Percentiles rank a stretch among this genome's conserved stretches.
Conservation (phyloP, 306 rosid species). For the Vigna unguiculata region DNA sequence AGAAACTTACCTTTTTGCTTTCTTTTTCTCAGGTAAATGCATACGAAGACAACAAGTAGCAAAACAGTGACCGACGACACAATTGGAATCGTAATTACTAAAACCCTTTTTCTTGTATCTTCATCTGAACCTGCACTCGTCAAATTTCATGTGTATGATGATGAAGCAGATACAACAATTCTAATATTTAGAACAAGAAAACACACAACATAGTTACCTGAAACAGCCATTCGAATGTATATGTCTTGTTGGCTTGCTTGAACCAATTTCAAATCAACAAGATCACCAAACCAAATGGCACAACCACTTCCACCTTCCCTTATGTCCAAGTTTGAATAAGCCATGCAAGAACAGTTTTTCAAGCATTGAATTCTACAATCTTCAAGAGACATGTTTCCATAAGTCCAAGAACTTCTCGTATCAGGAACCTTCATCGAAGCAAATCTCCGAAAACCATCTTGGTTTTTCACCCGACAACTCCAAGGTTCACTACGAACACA, state of each 20-base stretch:
- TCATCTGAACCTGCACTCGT: conserved; percentile 1
- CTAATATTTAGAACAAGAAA: neutral
- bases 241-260: neutral
- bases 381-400: neutral
- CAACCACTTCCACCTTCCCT: conserved; percentile 10
- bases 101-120: neutral
- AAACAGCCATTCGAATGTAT: neutral
- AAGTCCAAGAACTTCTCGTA: neutral
- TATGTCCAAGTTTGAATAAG: conserved; percentile 8
- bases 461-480: neutral
- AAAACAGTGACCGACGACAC: neutral
- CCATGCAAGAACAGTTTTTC: neutral
- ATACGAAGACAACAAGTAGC: neutral
- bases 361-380: neutral
- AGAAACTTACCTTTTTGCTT: conserved; percentile 21
- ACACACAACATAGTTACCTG: neutral
- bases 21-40: neutral
- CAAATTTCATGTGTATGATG: neutral
- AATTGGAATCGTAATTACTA: neutral
- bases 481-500: neutral
- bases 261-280: neutral
- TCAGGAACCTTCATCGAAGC: neutral
- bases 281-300: conserved; percentile 32
- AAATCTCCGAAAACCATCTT: conserved; percentile 23
- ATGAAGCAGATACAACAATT: neutral